These are phyloP conservation scores for Rhytidiadelphus loreus DNA, from an alignment of 225 moss, liverwort and hornwort species.

Conservation along the genomic window DNA sequence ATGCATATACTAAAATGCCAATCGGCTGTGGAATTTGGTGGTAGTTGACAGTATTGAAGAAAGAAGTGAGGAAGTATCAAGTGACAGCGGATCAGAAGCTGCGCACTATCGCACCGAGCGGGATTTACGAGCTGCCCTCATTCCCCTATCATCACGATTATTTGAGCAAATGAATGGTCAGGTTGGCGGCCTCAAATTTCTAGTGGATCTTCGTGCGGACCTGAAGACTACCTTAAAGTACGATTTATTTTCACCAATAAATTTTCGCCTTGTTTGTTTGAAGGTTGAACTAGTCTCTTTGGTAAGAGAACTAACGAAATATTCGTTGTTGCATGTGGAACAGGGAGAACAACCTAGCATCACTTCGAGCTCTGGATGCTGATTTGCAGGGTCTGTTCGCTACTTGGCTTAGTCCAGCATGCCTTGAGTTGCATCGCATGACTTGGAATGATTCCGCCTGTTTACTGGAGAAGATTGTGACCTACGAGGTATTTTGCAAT, in stretches of 20 bases:
- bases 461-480: slow-evolving; percentile 88
- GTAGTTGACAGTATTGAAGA: slow-evolving; percentile 34
- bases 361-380: slow-evolving; percentile 74
- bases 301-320: not conserved
- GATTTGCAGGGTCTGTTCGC: slow-evolving; percentile 85
- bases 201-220: slow-evolving; percentile 93
- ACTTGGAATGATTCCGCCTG: slow-evolving; percentile 88
- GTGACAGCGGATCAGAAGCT: slow-evolving; percentile 40
- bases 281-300: not conserved
- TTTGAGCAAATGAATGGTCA: slow-evolving; percentile 98
- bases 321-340: not conserved
- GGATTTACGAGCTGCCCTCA: slow-evolving; percentile 74
- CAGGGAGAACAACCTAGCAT: slow-evolving; percentile 71
- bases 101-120: slow-evolving; percentile 72
- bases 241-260: not conserved
- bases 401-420: slow-evolving; percentile 92
- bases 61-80: slow-evolving; percentile 20
- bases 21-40: not conserved
- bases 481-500: slow-evolving; percentile 56
- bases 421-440: slow-evolving; percentile 80
- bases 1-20: not conserved
- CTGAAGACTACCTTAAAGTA: slow-evolving; percentile 63
- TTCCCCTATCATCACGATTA: slow-evolving; percentile 72
- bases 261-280: not conserved
- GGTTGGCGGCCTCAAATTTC: slow-evolving; percentile 88